Conservation (phyloP, 1,284 basidiomycete species). For the Ceratobasidium sp. region DNA sequence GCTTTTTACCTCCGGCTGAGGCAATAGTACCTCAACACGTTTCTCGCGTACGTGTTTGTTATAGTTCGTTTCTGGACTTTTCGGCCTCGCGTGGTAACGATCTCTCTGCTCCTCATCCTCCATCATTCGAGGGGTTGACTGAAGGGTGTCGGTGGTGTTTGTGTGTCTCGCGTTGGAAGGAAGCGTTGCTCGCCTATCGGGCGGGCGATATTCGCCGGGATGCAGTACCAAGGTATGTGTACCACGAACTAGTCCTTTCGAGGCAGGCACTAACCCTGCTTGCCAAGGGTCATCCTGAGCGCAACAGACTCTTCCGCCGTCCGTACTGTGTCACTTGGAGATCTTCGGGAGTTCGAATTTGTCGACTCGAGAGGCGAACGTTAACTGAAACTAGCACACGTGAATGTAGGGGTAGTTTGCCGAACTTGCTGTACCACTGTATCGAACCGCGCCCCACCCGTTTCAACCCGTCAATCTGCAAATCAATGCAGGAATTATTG, state of each 20-base stretch:
- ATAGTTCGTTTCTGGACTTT: slow-evolving; percentile 27
- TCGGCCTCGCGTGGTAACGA: slow-evolving; percentile 33
- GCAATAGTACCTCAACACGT: neutral
- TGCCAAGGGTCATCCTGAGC: slow-evolving; percentile 18
- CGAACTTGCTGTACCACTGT: neutral
- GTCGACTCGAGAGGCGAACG: slow-evolving; percentile 36
- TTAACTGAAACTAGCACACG: neutral
- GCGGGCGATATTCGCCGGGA: slow-evolving; percentile 35
- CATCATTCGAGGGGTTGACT: slow-evolving; percentile 28
- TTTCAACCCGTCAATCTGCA: neutral
- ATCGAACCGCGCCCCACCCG: neutral
- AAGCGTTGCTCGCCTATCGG: slow-evolving; percentile 34
- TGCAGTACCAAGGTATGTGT: slow-evolving; percentile 29
- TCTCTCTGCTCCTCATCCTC: slow-evolving; percentile 22
- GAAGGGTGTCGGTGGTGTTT: slow-evolving; percentile 36
- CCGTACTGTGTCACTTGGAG: slow-evolving; percentile 30
- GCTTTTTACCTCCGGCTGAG: neutral
- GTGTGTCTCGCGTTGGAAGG: slow-evolving; percentile 34
- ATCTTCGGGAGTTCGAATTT: slow-evolving; percentile 40
- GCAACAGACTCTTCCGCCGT: slow-evolving; percentile 33
- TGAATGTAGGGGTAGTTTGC: slow-evolving; percentile 4
- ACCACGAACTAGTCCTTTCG: neutral
- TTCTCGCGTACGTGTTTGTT: neutral
- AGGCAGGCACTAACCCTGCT: neutral
- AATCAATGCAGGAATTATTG: neutral